Conservation (phyloP, 345 rosid species). For the Durio zibethinus region DNA sequence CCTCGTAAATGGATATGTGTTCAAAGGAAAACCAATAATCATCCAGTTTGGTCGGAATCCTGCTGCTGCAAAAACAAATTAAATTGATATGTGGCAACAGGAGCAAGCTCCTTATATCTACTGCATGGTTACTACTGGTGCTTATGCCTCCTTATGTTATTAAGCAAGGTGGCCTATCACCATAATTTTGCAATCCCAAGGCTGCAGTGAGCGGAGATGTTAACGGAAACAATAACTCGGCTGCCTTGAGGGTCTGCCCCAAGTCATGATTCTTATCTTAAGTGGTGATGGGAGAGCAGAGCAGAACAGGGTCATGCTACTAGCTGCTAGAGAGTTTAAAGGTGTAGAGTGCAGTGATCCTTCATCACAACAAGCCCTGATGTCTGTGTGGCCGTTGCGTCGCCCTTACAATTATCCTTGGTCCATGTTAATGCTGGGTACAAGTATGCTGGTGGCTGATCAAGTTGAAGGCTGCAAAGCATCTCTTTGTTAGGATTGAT, state of each 20-base stretch:
- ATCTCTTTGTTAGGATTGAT: neutral
- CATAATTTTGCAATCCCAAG: neutral
- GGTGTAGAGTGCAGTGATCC: neutral
- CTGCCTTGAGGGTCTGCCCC: neutral
- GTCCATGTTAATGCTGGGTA: neutral
- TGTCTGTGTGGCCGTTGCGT: neutral
- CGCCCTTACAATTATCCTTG: neutral
- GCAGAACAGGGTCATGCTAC: neutral
- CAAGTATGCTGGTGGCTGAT: neutral
- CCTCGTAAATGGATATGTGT: constrained; percentile 73
- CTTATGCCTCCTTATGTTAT: neutral
- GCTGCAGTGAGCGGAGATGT: too few relatives aligned
- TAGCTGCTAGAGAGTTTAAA: neutral
- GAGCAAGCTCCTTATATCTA: neutral
- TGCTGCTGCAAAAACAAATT: constrained; percentile 44
- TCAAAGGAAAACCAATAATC: constrained; percentile 86
- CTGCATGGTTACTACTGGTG: neutral
- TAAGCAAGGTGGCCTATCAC: neutral
- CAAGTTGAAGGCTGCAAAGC: neutral
- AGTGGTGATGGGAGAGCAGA: neutral
- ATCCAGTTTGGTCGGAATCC: constrained; percentile 88
- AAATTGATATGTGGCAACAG: constrained; percentile 1
- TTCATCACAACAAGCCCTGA: neutral
- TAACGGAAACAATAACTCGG: neutral
- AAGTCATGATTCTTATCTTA: neutral